phyloP scores from a whole-genome alignment of 768 basidiomycete genomes.

The Termitomyces sp. region DNA sequence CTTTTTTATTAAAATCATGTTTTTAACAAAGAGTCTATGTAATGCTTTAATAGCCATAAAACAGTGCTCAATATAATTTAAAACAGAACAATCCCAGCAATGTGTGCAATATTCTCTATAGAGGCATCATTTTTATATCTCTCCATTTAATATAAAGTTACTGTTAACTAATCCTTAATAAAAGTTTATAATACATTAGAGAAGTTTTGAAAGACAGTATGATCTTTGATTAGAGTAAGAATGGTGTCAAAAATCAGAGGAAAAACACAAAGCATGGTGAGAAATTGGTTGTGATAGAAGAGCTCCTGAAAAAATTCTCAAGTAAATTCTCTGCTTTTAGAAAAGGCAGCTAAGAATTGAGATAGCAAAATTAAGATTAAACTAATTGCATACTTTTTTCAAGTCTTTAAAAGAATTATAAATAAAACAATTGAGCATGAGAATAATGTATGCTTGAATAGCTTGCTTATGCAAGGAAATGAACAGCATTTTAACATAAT shows the following conservation, averaged over 20 bases:
- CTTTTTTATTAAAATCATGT: neutral
- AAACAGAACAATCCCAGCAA: neutral
- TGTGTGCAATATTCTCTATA: neutral
- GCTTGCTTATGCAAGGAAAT: too few relatives aligned
- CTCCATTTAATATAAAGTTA: neutral
- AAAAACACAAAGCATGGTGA: neutral
- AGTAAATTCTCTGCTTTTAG: neutral
- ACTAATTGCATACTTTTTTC: neutral
- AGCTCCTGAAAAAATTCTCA: neutral
- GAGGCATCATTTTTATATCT: neutral
- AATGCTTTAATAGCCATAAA: neutral
- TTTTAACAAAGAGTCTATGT: neutral
- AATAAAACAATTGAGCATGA: too few relatives aligned
- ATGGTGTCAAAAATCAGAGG: neutral
- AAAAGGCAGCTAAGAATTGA: neutral
- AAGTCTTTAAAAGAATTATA: neutral
- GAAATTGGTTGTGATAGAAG: neutral
- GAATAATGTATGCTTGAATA: too few relatives aligned
- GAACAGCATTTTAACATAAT: too few relatives aligned
- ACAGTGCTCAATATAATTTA: neutral
- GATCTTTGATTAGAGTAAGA: neutral
- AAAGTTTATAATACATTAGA: neutral
- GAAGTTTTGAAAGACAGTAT: neutral
- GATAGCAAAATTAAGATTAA: neutral
- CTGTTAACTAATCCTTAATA: neutral